Evolutionary conservation across 805 yeast species (phyloP).

Genomic region (Cyberlindnera sargentensis): DNA sequence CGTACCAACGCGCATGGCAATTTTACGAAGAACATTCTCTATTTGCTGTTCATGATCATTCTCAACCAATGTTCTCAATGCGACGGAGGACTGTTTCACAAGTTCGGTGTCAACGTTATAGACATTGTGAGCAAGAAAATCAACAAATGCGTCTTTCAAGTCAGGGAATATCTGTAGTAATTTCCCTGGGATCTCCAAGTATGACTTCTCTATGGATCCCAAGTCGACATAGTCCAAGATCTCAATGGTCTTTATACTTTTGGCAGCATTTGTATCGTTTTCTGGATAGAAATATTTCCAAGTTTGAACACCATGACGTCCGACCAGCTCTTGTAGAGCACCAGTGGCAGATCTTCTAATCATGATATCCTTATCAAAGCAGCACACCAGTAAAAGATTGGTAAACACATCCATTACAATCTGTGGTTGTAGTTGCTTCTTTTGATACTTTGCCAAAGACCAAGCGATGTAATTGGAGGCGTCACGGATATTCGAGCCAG

Average conservation of each 20-base stretch:
- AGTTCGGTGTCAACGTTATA: conserved; percentile 34
- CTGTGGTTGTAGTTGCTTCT: conserved; percentile 17
- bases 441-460: conserved; percentile 52
- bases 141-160: conserved; percentile 23
- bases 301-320: conserved; percentile 52
- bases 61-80: conserved; percentile 24
- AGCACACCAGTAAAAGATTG: conserved; percentile 40
- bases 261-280: conserved; percentile 24
- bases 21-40: not conserved
- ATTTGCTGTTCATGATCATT: not conserved
- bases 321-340: conserved; percentile 78
- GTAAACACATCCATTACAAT: conserved; percentile 19
- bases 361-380: conserved; percentile 68
- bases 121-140: conserved; percentile 27
- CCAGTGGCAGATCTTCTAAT: conserved; percentile 81
- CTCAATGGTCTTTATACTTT: conserved; percentile 49
- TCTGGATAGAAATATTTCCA: conserved; percentile 24
- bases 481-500: conserved; percentile 72
- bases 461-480: conserved; percentile 82
- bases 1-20: conserved; percentile 4
- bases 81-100: conserved; percentile 34
- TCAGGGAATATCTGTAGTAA: conserved; percentile 21
- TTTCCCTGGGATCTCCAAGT: conserved; percentile 27
- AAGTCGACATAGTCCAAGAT: conserved; percentile 44
- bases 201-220: conserved; percentile 38